Evolutionary conservation across 2,329 filamentous ascomycete species (phyloP), one percentile per base, ranked within the genome.

Genomic region (Aspergillus tubingensis): DNA sequence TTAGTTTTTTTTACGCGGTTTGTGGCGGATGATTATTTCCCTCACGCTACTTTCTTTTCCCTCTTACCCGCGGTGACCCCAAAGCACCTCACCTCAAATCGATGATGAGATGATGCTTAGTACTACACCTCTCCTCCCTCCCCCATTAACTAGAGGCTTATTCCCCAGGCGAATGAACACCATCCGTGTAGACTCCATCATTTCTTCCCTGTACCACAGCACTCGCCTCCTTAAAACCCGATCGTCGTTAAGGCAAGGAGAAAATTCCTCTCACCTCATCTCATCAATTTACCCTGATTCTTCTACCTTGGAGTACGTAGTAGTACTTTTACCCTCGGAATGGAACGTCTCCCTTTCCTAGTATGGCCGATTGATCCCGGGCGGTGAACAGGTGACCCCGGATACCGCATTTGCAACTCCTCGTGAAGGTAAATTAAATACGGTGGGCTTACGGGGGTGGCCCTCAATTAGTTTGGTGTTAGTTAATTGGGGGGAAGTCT

Each of bases 391-490:
- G 47, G 30, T 50, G 47, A 50, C 47, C 47, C 47, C 47, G 15
- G 47, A 50, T 50, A 27, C 47, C 47, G 47, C 25, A 50, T 50
- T 50, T 30, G 25, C 25, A 13, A 36, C 10, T 23, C 47, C 25
- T 50, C 47, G 47, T 50, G 47, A 32, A 50, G 47, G 47, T 50
- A 50, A 50, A 50, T 50, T 50, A 50, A 50, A 50, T 30, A 27
- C 47, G 27, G 23, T 50, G 47, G 47, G 47, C 47, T 50, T 50
- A 50, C 25, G 47, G 47, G 47, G 25, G 25, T 23, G 25, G 47
- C 47, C 47, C 47, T 50, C 47, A 32, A 50, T 50, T 50, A 50
- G 27, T 30, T 30, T 10, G 27, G 5, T 36, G 2, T 36, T 36
- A 36, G 32, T 36, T 36, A 36, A 36, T 36, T 36, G 32, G 10